Conservation (phyloP, 2,329 filamentous ascomycete species). For the Neophaeococcomyces aloes region DNA sequence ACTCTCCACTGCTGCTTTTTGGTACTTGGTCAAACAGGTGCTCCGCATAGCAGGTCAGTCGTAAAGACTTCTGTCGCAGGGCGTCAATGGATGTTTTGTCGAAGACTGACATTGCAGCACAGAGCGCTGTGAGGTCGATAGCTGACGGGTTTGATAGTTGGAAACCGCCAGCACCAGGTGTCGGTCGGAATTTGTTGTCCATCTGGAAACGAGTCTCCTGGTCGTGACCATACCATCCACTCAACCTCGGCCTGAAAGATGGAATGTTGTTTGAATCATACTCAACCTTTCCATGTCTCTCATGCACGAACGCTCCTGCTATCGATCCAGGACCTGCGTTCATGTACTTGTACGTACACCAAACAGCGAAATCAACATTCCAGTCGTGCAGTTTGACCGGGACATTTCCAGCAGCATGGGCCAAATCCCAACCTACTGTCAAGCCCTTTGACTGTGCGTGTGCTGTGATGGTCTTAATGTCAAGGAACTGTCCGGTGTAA, state of each 20-base stretch:
- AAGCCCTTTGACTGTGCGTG: conserved; percentile 63
- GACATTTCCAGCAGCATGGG: conserved; percentile 78
- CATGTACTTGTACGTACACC: conserved; percentile 96
- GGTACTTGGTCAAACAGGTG: conserved; percentile 42
- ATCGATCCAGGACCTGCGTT: conserved; percentile 77
- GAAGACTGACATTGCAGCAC: conserved; percentile 64
- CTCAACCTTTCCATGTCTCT: conserved; percentile 53
- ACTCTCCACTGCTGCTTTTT: conserved; percentile 25
- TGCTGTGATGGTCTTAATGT: conserved; percentile 67
- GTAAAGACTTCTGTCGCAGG: conserved; percentile 60
- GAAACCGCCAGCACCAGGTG: conserved; percentile 66
- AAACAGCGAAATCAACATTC: conserved; percentile 83
- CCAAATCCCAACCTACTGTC: conserved; percentile 74
- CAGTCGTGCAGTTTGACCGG: conserved; percentile 74
- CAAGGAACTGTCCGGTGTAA: conserved; percentile 80
- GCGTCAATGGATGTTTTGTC: conserved; percentile 57
- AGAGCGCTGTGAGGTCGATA: conserved; percentile 64
- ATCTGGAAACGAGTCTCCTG: conserved; percentile 67
- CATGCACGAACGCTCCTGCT: conserved; percentile 70
- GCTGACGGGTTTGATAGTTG: conserved; percentile 74
- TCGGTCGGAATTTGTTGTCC: conserved; percentile 67
- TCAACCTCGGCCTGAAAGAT: conserved; percentile 53
- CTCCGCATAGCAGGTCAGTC: conserved; percentile 68
- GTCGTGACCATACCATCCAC: conserved; percentile 77
- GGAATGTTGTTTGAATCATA: conserved; percentile 12